Percentiles rank a stretch among this genome's conserved stretches.
phyloP scores from a whole-genome alignment of 306 rosid species.

The Trifolium repens region DNA sequence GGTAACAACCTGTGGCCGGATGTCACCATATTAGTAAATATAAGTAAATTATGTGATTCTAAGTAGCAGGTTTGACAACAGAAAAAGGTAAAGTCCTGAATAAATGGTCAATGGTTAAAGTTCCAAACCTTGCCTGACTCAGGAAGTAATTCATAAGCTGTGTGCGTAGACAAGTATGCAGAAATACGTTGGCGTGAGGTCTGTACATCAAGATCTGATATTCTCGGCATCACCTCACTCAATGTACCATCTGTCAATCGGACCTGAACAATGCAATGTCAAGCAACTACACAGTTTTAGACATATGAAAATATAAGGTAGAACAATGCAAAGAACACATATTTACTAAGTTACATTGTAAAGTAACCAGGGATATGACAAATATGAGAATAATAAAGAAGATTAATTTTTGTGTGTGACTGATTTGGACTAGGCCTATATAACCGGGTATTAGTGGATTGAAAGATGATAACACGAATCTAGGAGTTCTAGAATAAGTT shows the following conservation, averaged over 20 bases:
- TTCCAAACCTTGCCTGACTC: constrained; percentile 99
- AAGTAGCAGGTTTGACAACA: constrained; percentile 17
- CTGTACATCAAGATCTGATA: constrained; percentile 82
- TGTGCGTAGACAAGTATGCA: constrained; percentile 71
- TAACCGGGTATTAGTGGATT: constrained; percentile 15
- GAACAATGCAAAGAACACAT: constrained; percentile 32
- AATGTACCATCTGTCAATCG: constrained; percentile 68
- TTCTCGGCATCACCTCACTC: constrained; percentile 66
- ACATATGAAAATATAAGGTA: constrained; percentile 5
- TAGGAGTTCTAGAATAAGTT: constrained; percentile 6
- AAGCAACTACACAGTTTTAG: constrained; percentile 23
- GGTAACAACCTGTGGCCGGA: constrained; percentile 75
- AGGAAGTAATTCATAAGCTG: constrained; percentile 92
- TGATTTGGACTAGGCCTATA: constrained; percentile 5
- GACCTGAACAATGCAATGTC: constrained; percentile 56
- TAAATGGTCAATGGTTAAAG: constrained; percentile 41
- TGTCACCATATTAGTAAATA: constrained; percentile 39
- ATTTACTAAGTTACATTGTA: constrained; percentile 6
- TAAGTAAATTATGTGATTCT: constrained; percentile 30
- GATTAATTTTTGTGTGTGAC: not conserved
- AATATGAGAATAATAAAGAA: constrained; percentile 14
- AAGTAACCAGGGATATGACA: constrained; percentile 14
- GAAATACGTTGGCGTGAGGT: constrained; percentile 82
- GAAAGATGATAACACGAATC: constrained; percentile 18
- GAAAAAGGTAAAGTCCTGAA: constrained; percentile 26